Percentiles rank a stretch among this genome's conserved stretches.
Conservation (phyloP, 192 early-diverging fungal genomes). For the Ambispora gerdemannii region DNA sequence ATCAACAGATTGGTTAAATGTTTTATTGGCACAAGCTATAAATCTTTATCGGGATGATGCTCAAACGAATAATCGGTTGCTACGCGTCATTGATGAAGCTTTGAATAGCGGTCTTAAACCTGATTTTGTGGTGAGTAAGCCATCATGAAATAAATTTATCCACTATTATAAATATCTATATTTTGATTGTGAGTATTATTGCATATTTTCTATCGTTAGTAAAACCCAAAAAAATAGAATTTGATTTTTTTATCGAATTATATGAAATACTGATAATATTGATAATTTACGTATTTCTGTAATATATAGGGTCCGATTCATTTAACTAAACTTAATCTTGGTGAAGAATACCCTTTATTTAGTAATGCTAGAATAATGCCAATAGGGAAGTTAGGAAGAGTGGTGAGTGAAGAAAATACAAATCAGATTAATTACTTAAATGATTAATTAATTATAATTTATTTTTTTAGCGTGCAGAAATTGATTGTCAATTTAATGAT, state of each 20-base stretch:
- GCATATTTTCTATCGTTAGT: no score
- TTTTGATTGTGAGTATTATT: no score
- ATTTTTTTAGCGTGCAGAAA: constrained; percentile 58
- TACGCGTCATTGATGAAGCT: constrained; percentile 61
- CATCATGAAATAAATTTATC: neutral
- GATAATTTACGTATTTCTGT: no score
- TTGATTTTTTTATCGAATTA: no score
- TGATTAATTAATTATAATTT: no score
- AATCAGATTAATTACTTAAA: no score
- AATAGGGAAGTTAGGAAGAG: constrained; percentile 47
- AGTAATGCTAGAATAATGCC: constrained; percentile 55
- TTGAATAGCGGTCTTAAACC: constrained; percentile 67
- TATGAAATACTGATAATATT: no score
- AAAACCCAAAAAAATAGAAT: no score
- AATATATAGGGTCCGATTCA: constrained; percentile 59
- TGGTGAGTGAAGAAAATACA: no score
- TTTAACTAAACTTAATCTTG: constrained; percentile 53
- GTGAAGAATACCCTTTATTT: constrained; percentile 57
- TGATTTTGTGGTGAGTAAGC: constrained; percentile 63
- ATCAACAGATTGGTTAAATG: constrained; percentile 81
- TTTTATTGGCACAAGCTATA: constrained; percentile 74
- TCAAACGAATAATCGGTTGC: constrained; percentile 60
- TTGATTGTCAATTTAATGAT: constrained; percentile 86
- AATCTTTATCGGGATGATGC: constrained; percentile 71
- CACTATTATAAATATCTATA: no score